Conservation (phyloP, 2,329 filamentous ascomycete species). For the Dryadomyces quercivorus region DNA sequence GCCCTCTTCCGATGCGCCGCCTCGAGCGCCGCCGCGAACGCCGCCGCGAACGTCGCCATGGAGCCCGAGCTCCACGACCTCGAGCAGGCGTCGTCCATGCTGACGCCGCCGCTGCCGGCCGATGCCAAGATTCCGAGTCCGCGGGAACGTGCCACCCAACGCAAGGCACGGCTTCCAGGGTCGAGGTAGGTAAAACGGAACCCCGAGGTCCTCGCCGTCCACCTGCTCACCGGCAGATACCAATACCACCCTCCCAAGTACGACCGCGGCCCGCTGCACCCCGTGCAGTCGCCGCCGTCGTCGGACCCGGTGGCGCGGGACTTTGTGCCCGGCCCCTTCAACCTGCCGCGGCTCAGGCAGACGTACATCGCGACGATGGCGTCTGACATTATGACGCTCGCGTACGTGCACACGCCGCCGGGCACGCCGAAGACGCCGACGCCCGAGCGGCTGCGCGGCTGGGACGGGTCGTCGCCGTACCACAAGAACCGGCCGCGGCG, state of each 20-base stretch:
- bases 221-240: conserved; percentile 48
- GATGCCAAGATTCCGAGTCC: conserved; percentile 27
- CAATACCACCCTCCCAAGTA: conserved; percentile 91
- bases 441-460: conserved; percentile 62
- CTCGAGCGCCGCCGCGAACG: conserved; percentile 27
- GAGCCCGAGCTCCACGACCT: conserved; percentile 31
- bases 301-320: conserved; percentile 81
- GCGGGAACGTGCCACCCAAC: conserved; percentile 22
- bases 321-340: conserved; percentile 86
- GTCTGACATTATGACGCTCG: conserved; percentile 75
- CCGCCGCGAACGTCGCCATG: conserved; percentile 13
- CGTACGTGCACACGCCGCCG: conserved; percentile 76
- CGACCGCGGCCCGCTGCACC: conserved; percentile 85
- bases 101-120: conserved; percentile 26
- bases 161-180: conserved; percentile 29
- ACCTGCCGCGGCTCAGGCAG: conserved; percentile 73
- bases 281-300: conserved; percentile 75
- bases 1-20: conserved; percentile 25
- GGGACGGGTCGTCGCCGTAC: conserved; percentile 88
- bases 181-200: conserved; percentile 34
- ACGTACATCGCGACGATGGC: conserved; percentile 82
- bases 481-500: conserved; percentile 82
- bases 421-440: conserved; percentile 45
- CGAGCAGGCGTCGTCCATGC: conserved; percentile 36
- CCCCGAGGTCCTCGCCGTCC: not conserved